These are phyloP conservation scores for Podaxis pistillaris DNA, from an alignment of 768 basidiomycete genomes.

Conservation along the genomic window DNA sequence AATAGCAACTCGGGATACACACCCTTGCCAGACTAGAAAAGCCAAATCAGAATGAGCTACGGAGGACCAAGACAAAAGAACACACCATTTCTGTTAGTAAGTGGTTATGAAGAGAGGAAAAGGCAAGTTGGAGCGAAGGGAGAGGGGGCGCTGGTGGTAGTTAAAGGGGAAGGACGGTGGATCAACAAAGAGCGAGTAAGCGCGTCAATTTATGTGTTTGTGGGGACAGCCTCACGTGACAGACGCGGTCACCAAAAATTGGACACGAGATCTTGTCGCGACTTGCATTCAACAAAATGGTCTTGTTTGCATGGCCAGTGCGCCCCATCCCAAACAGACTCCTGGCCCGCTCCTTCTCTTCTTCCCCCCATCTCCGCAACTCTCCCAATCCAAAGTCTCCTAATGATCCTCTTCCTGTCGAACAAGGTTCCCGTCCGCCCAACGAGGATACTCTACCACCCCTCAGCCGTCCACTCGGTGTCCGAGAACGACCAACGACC, in stretches of 20 bases:
- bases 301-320: constrained; percentile 18
- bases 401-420: neutral
- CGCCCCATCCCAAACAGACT: neutral
- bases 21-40: constrained; percentile 16
- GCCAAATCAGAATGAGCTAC: neutral
- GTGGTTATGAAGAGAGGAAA: too few species aligned
- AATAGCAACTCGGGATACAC: neutral
- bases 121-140: neutral
- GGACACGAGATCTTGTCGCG: constrained; percentile 8
- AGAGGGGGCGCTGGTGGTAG: constrained; percentile 33
- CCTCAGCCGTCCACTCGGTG: constrained; percentile 73
- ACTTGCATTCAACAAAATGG: constrained; percentile 16
- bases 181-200: constrained; percentile 29
- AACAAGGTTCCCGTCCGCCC: constrained; percentile 3
- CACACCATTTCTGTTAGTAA: constrained; percentile 9
- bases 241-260: constrained; percentile 15
- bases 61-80: neutral
- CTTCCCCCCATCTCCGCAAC: constrained; percentile 2
- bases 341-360: constrained; percentile 2
- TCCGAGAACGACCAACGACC: constrained; percentile 65
- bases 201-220: constrained; percentile 43
- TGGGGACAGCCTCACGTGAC: constrained; percentile 33
- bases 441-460: constrained; percentile 28
- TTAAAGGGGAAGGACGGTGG: constrained; percentile 30
- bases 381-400: neutral